Evolutionary conservation across 1,284 basidiomycete species (phyloP).

Genomic region (Coniophora puteana): DNA sequence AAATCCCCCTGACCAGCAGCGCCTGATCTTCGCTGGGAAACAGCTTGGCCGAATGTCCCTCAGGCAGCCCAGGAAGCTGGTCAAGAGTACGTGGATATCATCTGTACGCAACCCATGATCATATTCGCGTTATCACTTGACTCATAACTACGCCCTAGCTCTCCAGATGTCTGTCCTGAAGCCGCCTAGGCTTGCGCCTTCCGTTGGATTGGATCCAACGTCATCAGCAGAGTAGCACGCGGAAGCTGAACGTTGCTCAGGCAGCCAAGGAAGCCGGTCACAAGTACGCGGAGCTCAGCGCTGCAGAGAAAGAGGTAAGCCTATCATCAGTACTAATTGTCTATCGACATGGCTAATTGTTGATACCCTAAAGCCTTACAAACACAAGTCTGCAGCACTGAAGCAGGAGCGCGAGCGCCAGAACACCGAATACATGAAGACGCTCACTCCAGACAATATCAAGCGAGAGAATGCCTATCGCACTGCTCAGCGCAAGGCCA

Average conservation of each 20-base stretch:
- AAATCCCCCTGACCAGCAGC: slow-evolving; percentile 70
- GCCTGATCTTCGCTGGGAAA: slow-evolving; percentile 92
- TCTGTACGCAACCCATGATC: slow-evolving; percentile 22
- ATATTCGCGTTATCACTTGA: slow-evolving; percentile 23
- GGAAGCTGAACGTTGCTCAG: slow-evolving; percentile 93
- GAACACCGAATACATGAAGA: slow-evolving; percentile 82
- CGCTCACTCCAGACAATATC: slow-evolving; percentile 92
- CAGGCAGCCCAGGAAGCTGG: no score
- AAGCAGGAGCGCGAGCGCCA: slow-evolving; percentile 86
- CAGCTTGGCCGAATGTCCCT: no score
- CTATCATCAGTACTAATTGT: slow-evolving; percentile 16
- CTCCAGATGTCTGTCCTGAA: slow-evolving; percentile 69
- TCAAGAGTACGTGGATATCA: slow-evolving; percentile 24
- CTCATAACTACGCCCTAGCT: slow-evolving; percentile 26
- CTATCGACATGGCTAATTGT: slow-evolving; percentile 27
- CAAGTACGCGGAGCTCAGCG: slow-evolving; percentile 78
- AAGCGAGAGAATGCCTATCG: slow-evolving; percentile 91
- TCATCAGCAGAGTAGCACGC: slow-evolving; percentile 74
- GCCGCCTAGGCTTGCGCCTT: slow-evolving; percentile 90
- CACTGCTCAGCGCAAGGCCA: slow-evolving; percentile 91
- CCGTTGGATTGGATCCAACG: slow-evolving; percentile 93
- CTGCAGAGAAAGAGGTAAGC: slow-evolving; percentile 79
- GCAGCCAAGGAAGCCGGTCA: slow-evolving; percentile 93
- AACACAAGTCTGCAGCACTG: slow-evolving; percentile 74
- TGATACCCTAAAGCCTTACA: slow-evolving; percentile 61